Evolutionary conservation across 768 basidiomycete species (phyloP), one percentile per base, ranked within the genome.

Genomic region (Suillus decipiens): DNA sequence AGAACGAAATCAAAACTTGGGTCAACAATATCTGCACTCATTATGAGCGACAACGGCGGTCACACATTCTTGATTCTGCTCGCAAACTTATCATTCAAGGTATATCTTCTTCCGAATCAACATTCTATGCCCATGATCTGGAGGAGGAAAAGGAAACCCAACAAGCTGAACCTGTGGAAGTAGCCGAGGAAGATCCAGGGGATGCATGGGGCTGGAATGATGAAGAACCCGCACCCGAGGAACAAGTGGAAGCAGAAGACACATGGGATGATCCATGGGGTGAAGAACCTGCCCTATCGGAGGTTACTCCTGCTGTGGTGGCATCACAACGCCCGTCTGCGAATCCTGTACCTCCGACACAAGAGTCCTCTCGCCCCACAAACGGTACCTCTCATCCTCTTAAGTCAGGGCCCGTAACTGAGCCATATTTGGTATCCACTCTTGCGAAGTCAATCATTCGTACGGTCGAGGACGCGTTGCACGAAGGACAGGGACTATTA

Each of bases 171-270:
- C 63, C 67, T 6, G 64, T 28, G 41, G 67, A 59, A 11, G 64
- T 42, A 5, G 67, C 36, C 3, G 67, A 68, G 10, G 70, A 70
- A 15, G 82, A 85, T 66, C 74, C 84, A 10, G 78, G 74, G 17
- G 86, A 89, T 67, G 86, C 89, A 0, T 93, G 92, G 92, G 92
- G 88, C 2, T 92, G 87, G 87, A 87, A 90, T 43, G 85, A 86
- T 47, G 85, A 86, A 36, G 79, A 74, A 54, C 34, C 61, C 14
- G 59, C 76, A 7, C 57, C 70, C 9, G 72, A 73, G 12, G 73
- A 66, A 19, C 74, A 78, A 28, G 69, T 70, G 5, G 68, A 77
- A 4, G 54, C 67, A 24, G 84, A 82, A 62, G 82, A 84, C 60
- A 77, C 79, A 17, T 88, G 87, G 83, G 90, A 90, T 53, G 79